Percentiles rank a stretch among this genome's conserved stretches.
Evolutionary conservation across 306 rosid species (phyloP).

Genomic region (Prunus campanulata): DNA sequence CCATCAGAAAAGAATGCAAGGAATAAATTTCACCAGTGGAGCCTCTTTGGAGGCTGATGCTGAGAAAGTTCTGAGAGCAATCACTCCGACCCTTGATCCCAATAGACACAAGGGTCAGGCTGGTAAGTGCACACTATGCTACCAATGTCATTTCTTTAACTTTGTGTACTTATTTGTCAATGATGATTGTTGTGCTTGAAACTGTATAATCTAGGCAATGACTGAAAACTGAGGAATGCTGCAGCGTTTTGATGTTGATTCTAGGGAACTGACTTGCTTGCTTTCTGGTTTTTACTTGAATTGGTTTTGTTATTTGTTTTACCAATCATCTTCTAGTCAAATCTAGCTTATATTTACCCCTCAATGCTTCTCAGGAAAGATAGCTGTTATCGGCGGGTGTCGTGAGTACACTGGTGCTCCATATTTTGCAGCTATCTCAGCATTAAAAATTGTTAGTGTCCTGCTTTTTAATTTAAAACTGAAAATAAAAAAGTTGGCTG

Average conservation of each 20-base stretch:
- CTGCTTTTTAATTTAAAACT: not conserved
- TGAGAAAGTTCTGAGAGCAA: conserved; percentile 54
- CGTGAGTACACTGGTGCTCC: conserved; percentile 99
- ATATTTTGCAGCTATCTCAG: conserved; percentile 92
- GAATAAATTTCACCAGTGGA: conserved; percentile 23
- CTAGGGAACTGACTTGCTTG: not conserved
- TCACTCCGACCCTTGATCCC: conserved; percentile 69
- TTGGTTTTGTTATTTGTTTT: not conserved
- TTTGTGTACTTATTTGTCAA: not conserved
- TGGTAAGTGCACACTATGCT: conserved; percentile 40
- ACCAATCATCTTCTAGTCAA: not conserved
- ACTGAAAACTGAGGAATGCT: not conserved
- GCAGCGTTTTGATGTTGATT: not conserved
- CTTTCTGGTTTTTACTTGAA: not conserved
- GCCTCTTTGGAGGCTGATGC: conserved; percentile 55
- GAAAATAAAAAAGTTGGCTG: not conserved
- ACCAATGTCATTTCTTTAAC: not conserved
- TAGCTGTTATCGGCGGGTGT: conserved; percentile 94
- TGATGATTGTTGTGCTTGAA: not conserved
- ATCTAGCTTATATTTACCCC: conserved; percentile 10
- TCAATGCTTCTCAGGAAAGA: conserved; percentile 62
- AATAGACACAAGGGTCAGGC: conserved; percentile 83
- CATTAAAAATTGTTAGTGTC: conserved; percentile 70
- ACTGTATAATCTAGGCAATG: not conserved
- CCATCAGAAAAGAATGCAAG: conserved; percentile 38